phyloP scores from a whole-genome alignment of 768 basidiomycete species.

The Hortiboletus flavorubellus region DNA sequence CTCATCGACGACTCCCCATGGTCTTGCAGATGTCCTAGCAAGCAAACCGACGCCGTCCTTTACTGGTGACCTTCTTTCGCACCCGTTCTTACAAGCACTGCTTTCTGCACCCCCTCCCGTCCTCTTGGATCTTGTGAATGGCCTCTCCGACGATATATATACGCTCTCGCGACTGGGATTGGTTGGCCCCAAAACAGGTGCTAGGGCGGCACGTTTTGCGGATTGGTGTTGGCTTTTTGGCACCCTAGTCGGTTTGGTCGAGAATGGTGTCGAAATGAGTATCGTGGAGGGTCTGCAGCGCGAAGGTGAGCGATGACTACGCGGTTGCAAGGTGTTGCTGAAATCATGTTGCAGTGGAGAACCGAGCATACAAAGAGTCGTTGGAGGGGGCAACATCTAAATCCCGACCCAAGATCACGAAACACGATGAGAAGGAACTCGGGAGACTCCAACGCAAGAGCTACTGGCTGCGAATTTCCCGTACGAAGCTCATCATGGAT shows the following conservation, averaged over 20 bases:
- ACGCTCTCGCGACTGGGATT: constrained; percentile 74
- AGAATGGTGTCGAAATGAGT: constrained; percentile 76
- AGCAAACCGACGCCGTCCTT: constrained; percentile 5
- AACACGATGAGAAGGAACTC: constrained; percentile 69
- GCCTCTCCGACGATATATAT: constrained; percentile 72
- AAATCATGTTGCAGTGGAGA: constrained; percentile 51
- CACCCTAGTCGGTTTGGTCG: constrained; percentile 77
- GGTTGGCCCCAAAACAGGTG: constrained; percentile 59
- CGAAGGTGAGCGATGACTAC: constrained; percentile 44
- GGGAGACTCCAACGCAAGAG: constrained; percentile 63
- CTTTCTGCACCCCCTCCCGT: constrained; percentile 82
- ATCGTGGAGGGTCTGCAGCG: constrained; percentile 62
- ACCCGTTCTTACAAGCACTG: constrained; percentile 69
- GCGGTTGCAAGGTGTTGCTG: neutral
- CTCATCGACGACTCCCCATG: constrained; percentile 25
- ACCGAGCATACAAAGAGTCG: constrained; percentile 69
- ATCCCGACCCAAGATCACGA: constrained; percentile 54
- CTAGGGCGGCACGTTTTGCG: constrained; percentile 68
- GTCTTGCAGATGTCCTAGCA: constrained; percentile 12
- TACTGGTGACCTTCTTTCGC: constrained; percentile 31
- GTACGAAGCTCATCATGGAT: constrained; percentile 77
- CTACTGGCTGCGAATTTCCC: constrained; percentile 70
- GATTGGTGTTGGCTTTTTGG: constrained; percentile 87
- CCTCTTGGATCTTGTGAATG: constrained; percentile 72
- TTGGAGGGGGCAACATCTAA: constrained; percentile 68